Evolutionary conservation across 2,329 filamentous ascomycete genomes (phyloP).

Genomic region (Scedosporium aurantiacum): DNA sequence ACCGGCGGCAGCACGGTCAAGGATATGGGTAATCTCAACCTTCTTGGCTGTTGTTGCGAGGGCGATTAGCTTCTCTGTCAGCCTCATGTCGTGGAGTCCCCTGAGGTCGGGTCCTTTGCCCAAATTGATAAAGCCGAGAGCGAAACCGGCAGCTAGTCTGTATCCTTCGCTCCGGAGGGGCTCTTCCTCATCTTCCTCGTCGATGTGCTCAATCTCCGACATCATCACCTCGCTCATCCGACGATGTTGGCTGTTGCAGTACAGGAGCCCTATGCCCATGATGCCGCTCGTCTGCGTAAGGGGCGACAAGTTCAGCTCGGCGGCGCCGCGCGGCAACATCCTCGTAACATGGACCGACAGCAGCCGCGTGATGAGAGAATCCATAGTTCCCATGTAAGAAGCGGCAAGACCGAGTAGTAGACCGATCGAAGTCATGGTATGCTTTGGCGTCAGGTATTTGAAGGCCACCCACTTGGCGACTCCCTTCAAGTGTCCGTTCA

Average conservation of each 20-base stretch:
- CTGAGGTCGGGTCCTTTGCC: conserved; percentile 80
- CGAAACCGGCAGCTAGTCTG: conserved; percentile 83
- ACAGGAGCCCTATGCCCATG: conserved; percentile 91
- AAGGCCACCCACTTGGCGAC: conserved; percentile 98
- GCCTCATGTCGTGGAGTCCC: conserved; percentile 84
- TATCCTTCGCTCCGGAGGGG: conserved; percentile 90
- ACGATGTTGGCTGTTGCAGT: conserved; percentile 90
- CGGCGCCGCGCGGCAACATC: conserved; percentile 84
- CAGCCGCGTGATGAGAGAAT: conserved; percentile 83
- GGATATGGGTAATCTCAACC: conserved; percentile 81
- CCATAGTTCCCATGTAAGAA: conserved; percentile 94
- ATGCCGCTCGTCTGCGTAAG: conserved; percentile 91
- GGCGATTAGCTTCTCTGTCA: conserved; percentile 77
- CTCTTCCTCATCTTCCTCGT: conserved; percentile 71
- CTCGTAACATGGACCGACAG: conserved; percentile 92
- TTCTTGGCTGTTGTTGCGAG: conserved; percentile 84
- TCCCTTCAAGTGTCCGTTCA: conserved; percentile 89
- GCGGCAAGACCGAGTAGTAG: conserved; percentile 85
- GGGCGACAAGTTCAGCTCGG: conserved; percentile 85
- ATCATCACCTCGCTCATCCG: conserved; percentile 99
- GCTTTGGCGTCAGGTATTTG: conserved; percentile 97
- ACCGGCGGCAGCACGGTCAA: conserved; percentile 88
- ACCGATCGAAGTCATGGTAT: conserved; percentile 97
- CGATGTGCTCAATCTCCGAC: conserved; percentile 85
- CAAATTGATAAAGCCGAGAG: conserved; percentile 87